Conservation (phyloP, 2,329 filamentous ascomycete species). For the Paraconiothyrium brasiliense region DNA sequence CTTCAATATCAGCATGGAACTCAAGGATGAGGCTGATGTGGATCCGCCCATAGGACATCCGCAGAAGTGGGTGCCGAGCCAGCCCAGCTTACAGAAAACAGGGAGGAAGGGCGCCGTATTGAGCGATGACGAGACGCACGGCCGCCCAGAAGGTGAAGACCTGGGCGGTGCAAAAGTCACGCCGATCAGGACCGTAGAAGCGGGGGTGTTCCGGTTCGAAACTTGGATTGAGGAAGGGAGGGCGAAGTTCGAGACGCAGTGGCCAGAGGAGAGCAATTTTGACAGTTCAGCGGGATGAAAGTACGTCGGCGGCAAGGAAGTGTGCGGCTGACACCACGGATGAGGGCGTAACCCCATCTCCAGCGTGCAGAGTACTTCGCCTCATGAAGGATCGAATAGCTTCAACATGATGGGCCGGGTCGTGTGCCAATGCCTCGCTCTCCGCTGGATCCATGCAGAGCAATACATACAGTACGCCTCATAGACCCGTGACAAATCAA, state of each 20-base stretch:
- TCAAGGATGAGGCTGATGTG: conserved; percentile 67
- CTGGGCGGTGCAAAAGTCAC: conserved; percentile 65
- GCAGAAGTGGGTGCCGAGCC: conserved; percentile 69
- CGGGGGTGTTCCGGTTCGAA: conserved; percentile 73
- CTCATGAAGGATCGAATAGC: too few relatives aligned
- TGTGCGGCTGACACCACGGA: neutral
- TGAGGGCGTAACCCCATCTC: neutral
- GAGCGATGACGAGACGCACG: conserved; percentile 26
- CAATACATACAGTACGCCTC: neutral
- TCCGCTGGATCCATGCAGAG: neutral
- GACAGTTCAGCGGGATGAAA: conserved; percentile 2
- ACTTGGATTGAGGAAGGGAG: conserved; percentile 65
- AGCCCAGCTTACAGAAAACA: conserved; percentile 56
- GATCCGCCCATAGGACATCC: conserved; percentile 59
- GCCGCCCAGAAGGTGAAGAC: conserved; percentile 43
- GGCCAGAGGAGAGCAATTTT: neutral
- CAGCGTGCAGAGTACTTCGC: neutral
- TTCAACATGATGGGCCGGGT: too few relatives aligned
- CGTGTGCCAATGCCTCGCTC: too few relatives aligned
- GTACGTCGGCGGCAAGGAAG: neutral
- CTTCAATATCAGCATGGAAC: conserved; percentile 79
- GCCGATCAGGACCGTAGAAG: conserved; percentile 70
- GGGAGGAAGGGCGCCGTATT: conserved; percentile 33
- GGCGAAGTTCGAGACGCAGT: conserved; percentile 12
- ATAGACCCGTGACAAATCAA: neutral